Conservation (phyloP, 2,329 filamentous ascomycete genomes). For the Sphaceloma murrayae region DNA sequence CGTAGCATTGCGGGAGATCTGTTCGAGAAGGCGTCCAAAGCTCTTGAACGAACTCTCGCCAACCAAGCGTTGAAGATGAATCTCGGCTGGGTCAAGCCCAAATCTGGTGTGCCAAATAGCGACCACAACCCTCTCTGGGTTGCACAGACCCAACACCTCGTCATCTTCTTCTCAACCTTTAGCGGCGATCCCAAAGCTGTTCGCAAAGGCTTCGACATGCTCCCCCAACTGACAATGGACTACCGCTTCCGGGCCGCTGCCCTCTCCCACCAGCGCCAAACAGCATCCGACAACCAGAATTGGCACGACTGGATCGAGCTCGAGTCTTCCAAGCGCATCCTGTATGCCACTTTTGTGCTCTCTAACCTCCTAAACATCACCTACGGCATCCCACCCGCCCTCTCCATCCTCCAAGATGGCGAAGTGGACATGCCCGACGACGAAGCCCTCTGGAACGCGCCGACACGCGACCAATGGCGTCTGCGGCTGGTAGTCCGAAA, state of each 20-base stretch:
- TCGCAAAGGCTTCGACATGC: conserved; percentile 6
- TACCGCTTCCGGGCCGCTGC: conserved; percentile 2
- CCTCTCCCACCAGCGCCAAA: conserved; percentile 11
- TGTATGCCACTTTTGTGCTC: conserved; percentile 27
- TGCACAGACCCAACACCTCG: conserved; percentile 24
- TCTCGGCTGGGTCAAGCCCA: conserved; percentile 10
- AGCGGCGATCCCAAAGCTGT: conserved; percentile 15
- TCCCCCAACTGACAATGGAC: conserved; percentile 8
- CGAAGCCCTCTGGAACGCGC: conserved; percentile 28
- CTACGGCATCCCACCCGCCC: conserved; percentile 28
- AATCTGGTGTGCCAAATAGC: conserved; percentile 17
- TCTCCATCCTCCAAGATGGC: conserved; percentile 28
- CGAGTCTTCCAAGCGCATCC: conserved; percentile 17
- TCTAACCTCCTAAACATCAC: conserved; percentile 28
- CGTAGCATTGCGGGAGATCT: conserved; percentile 25
- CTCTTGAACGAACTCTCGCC: conserved; percentile 6
- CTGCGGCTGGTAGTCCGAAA: conserved; percentile 10
- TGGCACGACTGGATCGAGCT: conserved; percentile 14
- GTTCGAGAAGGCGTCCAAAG: conserved; percentile 20
- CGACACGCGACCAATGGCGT: conserved; percentile 20
- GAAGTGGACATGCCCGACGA: conserved; percentile 29
- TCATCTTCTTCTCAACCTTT: conserved; percentile 18
- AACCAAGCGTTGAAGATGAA: conserved; percentile 13
- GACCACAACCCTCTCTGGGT: conserved; percentile 21
- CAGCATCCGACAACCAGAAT: conserved; percentile 5